Conservation (phyloP, 1,284 basidiomycete genomes). For the Stereum hirsutum region DNA sequence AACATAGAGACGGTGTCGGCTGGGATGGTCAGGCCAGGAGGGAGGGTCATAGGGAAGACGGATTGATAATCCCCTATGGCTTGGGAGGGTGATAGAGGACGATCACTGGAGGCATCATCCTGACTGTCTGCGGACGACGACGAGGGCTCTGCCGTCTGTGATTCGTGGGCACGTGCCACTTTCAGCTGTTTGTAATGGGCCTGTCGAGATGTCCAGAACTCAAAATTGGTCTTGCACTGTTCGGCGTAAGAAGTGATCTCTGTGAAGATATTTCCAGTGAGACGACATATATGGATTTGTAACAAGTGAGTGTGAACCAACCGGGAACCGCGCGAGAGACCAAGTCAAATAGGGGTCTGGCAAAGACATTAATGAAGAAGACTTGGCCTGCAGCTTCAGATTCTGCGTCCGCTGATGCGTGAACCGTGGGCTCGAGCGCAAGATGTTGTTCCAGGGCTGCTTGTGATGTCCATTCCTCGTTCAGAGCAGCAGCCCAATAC, state of each 20-base stretch:
- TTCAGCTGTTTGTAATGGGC: too few relatives aligned
- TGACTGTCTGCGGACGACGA: neutral
- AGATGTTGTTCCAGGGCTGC: slow-evolving; percentile 74
- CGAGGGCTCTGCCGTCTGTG: slow-evolving; percentile 21
- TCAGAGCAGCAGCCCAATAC: slow-evolving; percentile 83
- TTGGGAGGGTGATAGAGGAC: slow-evolving; percentile 22
- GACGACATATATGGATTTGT: neutral
- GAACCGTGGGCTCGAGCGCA: slow-evolving; percentile 67
- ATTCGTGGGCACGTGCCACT: slow-evolving; percentile 39
- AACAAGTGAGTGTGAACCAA: slow-evolving; percentile 22
- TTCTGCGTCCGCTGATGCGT: slow-evolving; percentile 53
- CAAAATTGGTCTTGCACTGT: slow-evolving; percentile 58
- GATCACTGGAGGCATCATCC: slow-evolving; percentile 4
- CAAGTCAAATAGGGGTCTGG: slow-evolving; percentile 74
- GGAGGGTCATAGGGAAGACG: slow-evolving; percentile 56
- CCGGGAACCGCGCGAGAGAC: slow-evolving; percentile 68
- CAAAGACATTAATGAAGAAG: slow-evolving; percentile 82
- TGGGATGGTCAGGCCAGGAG: slow-evolving; percentile 17
- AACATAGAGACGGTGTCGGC: slow-evolving; percentile 10
- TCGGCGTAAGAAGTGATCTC: slow-evolving; percentile 57
- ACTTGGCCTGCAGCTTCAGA: slow-evolving; percentile 80
- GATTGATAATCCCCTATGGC: slow-evolving; percentile 42
- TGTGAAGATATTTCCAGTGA: slow-evolving; percentile 16
- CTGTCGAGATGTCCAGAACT: too few relatives aligned
- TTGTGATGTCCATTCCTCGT: slow-evolving; percentile 86